phyloP scores from a whole-genome alignment of 352 stramenopile species.

The Hyaloperonospora brassicae region DNA sequence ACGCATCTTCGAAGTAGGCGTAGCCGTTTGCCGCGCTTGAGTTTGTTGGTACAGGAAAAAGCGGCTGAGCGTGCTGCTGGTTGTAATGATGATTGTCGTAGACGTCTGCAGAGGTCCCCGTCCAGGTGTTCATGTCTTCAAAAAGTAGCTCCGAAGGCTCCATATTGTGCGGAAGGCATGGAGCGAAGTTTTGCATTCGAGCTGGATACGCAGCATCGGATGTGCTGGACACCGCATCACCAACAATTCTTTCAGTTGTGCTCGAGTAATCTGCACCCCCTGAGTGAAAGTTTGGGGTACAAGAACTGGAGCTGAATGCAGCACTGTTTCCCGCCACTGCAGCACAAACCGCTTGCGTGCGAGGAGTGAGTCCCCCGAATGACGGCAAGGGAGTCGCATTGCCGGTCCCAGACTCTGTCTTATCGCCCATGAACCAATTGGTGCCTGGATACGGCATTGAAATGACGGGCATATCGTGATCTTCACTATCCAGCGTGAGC shows the following conservation, averaged over 20 bases:
- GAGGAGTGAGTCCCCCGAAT: conserved; percentile 17
- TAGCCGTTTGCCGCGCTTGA: conserved; percentile 4
- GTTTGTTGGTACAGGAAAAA: conserved; percentile 18
- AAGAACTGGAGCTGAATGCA: conserved; percentile 9
- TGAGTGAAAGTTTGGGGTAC: conserved; percentile 17
- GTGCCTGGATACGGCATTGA: conserved; percentile 29
- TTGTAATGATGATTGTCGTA: conserved; percentile 23
- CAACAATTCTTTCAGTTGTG: conserved; percentile 12
- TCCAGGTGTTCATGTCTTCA: conserved; percentile 28
- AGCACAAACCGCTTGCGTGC: conserved; percentile 6
- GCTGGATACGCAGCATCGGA: conserved; percentile 20
- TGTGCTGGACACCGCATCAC: conserved; percentile 11
- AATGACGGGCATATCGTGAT: conserved; percentile 26
- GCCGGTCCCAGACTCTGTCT: conserved; percentile 2
- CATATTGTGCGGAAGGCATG: conserved; percentile 24
- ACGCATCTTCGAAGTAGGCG: conserved; percentile 13
- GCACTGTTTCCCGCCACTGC: conserved; percentile 10
- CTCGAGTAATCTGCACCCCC: conserved; percentile 5
- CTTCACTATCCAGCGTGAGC: conserved; percentile 17
- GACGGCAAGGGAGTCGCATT: conserved; percentile 19
- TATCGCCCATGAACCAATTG: conserved; percentile 26
- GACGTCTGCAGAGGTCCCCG: conserved; percentile 6
- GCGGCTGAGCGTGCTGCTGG: conserved; percentile 16
- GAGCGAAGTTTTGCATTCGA: conserved; percentile 38
- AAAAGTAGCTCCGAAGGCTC: conserved; percentile 37